Evolutionary conservation across 257 asterid genomes (phyloP).

Genomic region (Nicotiana noctiflora): DNA sequence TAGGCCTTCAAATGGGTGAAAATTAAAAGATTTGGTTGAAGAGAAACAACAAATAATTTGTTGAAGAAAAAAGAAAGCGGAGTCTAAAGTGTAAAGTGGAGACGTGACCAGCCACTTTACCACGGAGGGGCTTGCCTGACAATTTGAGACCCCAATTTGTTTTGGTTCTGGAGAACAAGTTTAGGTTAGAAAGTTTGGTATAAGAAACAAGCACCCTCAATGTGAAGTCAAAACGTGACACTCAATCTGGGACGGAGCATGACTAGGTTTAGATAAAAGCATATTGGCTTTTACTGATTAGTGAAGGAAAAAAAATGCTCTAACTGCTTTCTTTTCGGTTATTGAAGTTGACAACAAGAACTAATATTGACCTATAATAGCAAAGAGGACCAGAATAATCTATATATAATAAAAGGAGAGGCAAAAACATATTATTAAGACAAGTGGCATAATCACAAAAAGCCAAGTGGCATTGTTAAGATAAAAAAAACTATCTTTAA

Average conservation of each 20-base stretch:
- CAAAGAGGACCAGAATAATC: slow-evolving; percentile 1
- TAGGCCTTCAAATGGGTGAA: neutral
- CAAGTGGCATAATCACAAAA: too few relatives aligned
- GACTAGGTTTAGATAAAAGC: neutral
- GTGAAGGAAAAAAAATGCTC: neutral
- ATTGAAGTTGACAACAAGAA: neutral
- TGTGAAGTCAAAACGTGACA: neutral
- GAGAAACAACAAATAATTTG: neutral
- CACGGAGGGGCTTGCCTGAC: neutral
- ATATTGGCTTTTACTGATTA: neutral
- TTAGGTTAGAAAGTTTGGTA: neutral
- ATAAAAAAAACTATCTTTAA: too few relatives aligned
- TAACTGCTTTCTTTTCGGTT: neutral
- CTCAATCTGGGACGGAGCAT: neutral
- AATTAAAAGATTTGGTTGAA: neutral
- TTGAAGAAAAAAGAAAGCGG: neutral
- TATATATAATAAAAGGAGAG: too few relatives aligned
- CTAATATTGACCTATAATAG: neutral
- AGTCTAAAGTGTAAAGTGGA: neutral
- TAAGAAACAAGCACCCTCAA: neutral
- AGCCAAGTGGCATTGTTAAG: too few relatives aligned
- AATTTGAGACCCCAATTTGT: neutral
- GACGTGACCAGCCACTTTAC: neutral
- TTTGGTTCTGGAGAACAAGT: slow-evolving; percentile 4
- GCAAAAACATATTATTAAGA: too few relatives aligned